phyloP scores from a whole-genome alignment of 208 protist genomes.

The Strigomonas culicis region DNA sequence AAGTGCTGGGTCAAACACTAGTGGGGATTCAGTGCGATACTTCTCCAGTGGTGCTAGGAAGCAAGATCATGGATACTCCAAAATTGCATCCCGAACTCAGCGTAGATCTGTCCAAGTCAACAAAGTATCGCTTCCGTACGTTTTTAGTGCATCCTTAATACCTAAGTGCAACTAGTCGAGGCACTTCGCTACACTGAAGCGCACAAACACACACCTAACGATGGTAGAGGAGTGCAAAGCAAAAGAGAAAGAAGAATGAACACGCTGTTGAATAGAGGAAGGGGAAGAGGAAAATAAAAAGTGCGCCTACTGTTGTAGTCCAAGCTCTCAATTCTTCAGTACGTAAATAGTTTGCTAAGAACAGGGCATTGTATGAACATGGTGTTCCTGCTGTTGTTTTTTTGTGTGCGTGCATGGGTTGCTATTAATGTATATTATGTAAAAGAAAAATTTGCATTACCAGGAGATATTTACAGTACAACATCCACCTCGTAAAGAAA shows the following conservation, averaged over 20 bases:
- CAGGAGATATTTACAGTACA: too few species aligned
- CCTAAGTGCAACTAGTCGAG: not conserved
- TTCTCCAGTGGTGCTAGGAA: not conserved
- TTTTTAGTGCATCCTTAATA: not conserved
- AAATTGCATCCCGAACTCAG: too few species aligned
- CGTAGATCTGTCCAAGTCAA: too few species aligned
- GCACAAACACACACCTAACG: slow-evolving; percentile 9
- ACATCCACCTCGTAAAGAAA: too few species aligned
- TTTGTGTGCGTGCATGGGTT: too few species aligned
- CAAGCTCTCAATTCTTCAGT: too few species aligned
- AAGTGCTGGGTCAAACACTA: too few species aligned
- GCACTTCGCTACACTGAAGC: not conserved
- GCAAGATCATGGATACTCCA: too few species aligned
- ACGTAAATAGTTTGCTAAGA: not conserved
- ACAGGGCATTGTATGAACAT: not conserved
- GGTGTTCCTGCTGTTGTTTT: not conserved
- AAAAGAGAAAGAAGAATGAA: slow-evolving; percentile 3
- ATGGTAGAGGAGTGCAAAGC: not conserved
- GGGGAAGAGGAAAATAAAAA: not conserved
- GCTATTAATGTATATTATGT: too few species aligned
- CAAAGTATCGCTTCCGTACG: not conserved
- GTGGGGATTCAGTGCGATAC: too few species aligned
- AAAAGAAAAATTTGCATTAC: too few species aligned
- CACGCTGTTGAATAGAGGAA: not conserved
- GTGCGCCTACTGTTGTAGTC: not conserved